Evolutionary conservation across 2,329 filamentous ascomycete genomes (phyloP), one percentile per base, ranked within the genome.

Genomic region (Fragosphaeria purpurea): DNA sequence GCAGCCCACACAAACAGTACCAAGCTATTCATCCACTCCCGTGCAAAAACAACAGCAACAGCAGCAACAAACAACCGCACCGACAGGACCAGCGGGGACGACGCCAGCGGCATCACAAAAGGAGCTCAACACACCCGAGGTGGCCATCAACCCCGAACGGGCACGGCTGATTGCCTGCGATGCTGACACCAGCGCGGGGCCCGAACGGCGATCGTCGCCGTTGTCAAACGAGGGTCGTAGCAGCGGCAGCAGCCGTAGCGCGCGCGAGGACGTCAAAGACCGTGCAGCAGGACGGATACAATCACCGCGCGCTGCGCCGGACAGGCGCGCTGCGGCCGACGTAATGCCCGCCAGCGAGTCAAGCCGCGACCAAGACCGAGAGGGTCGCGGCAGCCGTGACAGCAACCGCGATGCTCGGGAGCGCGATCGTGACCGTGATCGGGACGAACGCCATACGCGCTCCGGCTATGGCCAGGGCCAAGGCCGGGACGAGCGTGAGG

Each of bases 121-220:
- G 11, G 37, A 42, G 34, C 51, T 55, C 4, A 61, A 64, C 8
- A 11, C 58, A 2, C 61, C 65, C 13, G 77, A 75, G 9, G 74
- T 75, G 7, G 65, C 67, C 7, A 74, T 80, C 58, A 79, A 80
- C 53, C 76, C 77, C 1, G 75, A 78, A 47, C 70, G 77, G 51
- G 74, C 76, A 34, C 70, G 75, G 7, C 63, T 76, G 5, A 70
- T 78, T 47, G 67, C 67, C 1, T 62, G 60, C 40, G 67, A 70
- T 35, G 62, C 64, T 13, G 53, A 66, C 4, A 45, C 69, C 76
- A 4, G 65, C 67, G 22, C 22, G 22, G 22, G 7, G 35, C 7
- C 35, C 35, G 35, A 7, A 7, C 35, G 35, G 35, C 35, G 35
- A 37, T 22, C 22, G 22, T 22, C 22, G 22, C 22, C 22, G 22